A percentile compares a stretch with the other conserved stretches of the same genome.
phyloP scores from a whole-genome alignment of 2,329 filamentous ascomycete genomes.

The Hypoxylon sp. region DNA sequence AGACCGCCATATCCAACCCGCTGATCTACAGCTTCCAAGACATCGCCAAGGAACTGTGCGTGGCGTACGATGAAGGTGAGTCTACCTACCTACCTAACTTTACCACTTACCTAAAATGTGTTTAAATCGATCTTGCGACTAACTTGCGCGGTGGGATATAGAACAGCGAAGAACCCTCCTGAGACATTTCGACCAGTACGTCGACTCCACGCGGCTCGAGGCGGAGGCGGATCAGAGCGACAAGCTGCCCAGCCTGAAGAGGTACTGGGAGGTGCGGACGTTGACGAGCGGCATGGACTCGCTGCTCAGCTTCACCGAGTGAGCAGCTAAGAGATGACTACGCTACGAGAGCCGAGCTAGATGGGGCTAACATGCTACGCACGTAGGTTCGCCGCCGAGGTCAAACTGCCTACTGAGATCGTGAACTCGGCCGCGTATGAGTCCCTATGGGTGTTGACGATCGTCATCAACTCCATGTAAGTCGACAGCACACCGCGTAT shows the following conservation, averaged over 20 bases:
- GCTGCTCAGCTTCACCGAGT: slow-evolving; percentile 46
- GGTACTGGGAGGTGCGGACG: slow-evolving; percentile 48
- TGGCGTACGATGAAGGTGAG: slow-evolving; percentile 41
- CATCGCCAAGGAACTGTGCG: slow-evolving; percentile 38
- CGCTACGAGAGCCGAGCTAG: neutral
- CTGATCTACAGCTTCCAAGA: slow-evolving; percentile 39
- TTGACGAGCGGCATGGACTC: slow-evolving; percentile 47
- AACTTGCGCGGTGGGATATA: slow-evolving; percentile 9
- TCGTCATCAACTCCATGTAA: slow-evolving; percentile 48
- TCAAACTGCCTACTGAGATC: slow-evolving; percentile 40
- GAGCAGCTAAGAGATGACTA: slow-evolving; percentile 10
- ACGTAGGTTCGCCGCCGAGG: slow-evolving; percentile 40
- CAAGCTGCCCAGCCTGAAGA: slow-evolving; percentile 40
- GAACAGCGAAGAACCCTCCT: slow-evolving; percentile 42
- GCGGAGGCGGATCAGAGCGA: slow-evolving; percentile 41
- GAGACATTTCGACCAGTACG: slow-evolving; percentile 43
- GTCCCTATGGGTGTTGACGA: slow-evolving; percentile 43
- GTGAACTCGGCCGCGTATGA: slow-evolving; percentile 42
- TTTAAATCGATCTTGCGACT: neutral
- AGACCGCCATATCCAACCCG: slow-evolving; percentile 25
- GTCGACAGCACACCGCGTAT: neutral
- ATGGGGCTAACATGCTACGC: slow-evolving; percentile 5
- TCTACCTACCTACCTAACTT: no score
- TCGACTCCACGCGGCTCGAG: slow-evolving; percentile 46
- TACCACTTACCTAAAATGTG: no score